These are phyloP conservation scores for Gossypium bickii DNA, from an alignment of 345 rosid genomes.

Conservation along the genomic window DNA sequence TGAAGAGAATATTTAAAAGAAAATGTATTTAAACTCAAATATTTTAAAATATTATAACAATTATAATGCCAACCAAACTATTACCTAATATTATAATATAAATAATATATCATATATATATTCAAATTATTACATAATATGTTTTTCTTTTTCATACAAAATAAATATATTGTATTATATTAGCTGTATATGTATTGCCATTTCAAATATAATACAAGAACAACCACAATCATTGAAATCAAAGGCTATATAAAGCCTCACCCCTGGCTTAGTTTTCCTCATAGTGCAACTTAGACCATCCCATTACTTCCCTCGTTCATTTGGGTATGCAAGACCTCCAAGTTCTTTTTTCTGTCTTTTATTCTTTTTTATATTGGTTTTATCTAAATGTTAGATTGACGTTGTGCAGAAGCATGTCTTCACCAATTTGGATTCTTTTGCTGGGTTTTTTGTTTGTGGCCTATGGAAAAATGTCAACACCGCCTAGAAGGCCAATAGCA, in stretches of 20 bases:
- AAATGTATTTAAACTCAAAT: too few relatives aligned
- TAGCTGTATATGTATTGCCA: neutral
- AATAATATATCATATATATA: too few relatives aligned
- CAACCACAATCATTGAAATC: neutral
- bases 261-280: neutral
- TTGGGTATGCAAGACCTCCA: neutral
- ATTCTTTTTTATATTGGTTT: neutral
- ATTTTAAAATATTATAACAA: too few relatives aligned
- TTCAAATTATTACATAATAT: too few relatives aligned
- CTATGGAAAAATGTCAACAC: constrained; percentile 43
- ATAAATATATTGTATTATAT: neutral
- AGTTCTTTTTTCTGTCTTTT: too few relatives aligned
- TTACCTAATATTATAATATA: too few relatives aligned
- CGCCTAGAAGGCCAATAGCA: constrained; percentile 51
- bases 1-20: too few relatives aligned
- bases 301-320: neutral
- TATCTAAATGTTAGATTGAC: neutral
- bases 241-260: constrained; percentile 1
- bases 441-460: constrained; percentile 38
- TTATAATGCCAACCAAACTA: too few relatives aligned
- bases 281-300: neutral
- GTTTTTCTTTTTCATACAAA: too few relatives aligned
- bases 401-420: constrained; percentile 24
- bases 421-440: constrained; percentile 18
- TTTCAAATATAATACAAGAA: neutral